These are phyloP conservation scores for Phialophora expanda DNA, from an alignment of 2,329 filamentous ascomycete species.

Conservation along the genomic window DNA sequence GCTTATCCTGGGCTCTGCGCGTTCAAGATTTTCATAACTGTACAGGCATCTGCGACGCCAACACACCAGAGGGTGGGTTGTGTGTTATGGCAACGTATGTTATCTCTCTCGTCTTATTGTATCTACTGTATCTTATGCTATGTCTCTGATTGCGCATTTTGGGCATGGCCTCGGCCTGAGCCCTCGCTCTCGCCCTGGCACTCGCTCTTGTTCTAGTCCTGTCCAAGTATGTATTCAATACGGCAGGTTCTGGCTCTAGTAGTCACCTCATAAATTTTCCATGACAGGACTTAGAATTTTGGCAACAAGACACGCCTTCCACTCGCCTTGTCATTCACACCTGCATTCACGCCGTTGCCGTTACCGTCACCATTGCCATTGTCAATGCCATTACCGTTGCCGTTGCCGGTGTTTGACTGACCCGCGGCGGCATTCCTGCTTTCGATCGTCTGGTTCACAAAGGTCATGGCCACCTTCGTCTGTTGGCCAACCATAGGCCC, in stretches of 20 bases:
- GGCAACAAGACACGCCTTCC: background rate
- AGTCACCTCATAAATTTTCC: background rate
- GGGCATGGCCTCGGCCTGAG: background rate
- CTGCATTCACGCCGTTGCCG: no score
- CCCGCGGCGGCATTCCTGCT: slow-evolving; percentile 25
- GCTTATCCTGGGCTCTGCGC: no score
- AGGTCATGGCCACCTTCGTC: slow-evolving; percentile 30
- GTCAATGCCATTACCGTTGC: background rate
- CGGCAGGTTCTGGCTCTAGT: background rate
- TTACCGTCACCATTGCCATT: slow-evolving; percentile 17
- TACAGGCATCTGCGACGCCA: no score
- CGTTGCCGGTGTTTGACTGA: background rate
- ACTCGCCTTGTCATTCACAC: no score
- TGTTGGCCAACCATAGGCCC: slow-evolving; percentile 21
- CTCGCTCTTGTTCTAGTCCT: background rate
- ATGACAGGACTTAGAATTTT: background rate
- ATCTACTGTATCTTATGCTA: background rate
- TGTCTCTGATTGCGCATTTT: background rate
- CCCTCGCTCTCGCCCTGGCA: background rate
- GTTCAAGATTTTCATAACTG: no score
- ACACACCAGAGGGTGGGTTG: no score
- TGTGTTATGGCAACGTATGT: background rate
- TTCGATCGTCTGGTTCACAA: slow-evolving; percentile 35
- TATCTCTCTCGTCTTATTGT: background rate
- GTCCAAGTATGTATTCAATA: background rate